Conservation (phyloP, 2,329 filamentous ascomycete genomes). For the Xylaria sp. region DNA sequence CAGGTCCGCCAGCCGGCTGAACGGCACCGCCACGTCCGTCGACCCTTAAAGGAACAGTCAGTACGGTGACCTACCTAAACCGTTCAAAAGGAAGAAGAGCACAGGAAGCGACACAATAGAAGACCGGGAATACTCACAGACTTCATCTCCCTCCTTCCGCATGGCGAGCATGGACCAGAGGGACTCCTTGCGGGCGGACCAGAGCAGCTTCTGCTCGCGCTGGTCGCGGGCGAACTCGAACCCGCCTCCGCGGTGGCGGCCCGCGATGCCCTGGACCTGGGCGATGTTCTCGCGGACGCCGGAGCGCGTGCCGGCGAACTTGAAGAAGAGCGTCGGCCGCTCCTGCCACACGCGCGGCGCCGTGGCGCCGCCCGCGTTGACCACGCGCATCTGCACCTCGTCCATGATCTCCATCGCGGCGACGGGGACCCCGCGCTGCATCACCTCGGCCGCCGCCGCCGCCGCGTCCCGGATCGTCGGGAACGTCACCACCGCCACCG, state of each 20-base stretch:
- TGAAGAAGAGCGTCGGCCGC: constrained; percentile 79
- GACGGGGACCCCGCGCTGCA: constrained; percentile 73
- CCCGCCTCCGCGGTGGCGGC: constrained; percentile 61
- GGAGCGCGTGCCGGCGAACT: constrained; percentile 78
- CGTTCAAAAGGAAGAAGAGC: too few species aligned
- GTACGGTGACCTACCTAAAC: neutral
- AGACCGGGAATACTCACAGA: constrained; percentile 69
- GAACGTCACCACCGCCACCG: constrained; percentile 80
- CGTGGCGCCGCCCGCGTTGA: constrained; percentile 74
- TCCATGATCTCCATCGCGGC: constrained; percentile 87
- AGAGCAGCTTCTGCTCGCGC: constrained; percentile 73
- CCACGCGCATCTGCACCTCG: constrained; percentile 82
- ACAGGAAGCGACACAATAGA: too few species aligned
- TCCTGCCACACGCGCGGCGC: constrained; percentile 73
- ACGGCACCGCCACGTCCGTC: constrained; percentile 82
- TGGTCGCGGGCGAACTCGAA: constrained; percentile 78
- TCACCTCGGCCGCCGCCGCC: constrained; percentile 72
- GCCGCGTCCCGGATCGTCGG: constrained; percentile 77
- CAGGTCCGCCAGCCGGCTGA: constrained; percentile 73
- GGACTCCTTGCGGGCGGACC: constrained; percentile 80
- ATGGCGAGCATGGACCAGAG: constrained; percentile 82
- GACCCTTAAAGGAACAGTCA: constrained; percentile 54
- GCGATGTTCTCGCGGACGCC: constrained; percentile 78
- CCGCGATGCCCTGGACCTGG: constrained; percentile 69
- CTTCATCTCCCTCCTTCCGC: constrained; percentile 66